These are phyloP conservation scores for Waltergamsia citrina DNA, from an alignment of 2,329 filamentous ascomycete species.

Conservation along the genomic window DNA sequence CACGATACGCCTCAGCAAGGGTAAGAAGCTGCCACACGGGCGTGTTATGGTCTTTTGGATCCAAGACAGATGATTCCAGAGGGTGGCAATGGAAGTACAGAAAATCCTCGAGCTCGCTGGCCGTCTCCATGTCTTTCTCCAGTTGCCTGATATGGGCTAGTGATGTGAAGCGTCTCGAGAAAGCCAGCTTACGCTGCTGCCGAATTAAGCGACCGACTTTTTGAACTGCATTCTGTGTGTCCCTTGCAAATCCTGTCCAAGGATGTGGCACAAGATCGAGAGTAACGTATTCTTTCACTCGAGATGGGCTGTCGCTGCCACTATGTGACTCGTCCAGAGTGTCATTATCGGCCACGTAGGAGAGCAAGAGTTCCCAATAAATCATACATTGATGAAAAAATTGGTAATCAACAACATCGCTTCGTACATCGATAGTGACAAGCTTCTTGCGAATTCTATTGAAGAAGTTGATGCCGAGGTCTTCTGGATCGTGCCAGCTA, in stretches of 20 bases:
- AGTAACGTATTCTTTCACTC: no score
- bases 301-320: no score
- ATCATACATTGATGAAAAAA: constrained; percentile 12
- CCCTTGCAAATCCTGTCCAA: no score
- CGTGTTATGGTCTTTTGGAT: constrained; percentile 8
- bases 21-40: constrained; percentile 8
- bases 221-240: constrained; percentile 8
- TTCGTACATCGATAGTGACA: neutral
- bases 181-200: constrained; percentile 9
- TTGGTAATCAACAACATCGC: neutral
- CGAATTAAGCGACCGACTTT: constrained; percentile 10
- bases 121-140: constrained; percentile 6
- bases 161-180: constrained; percentile 10
- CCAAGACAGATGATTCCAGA: constrained; percentile 6
- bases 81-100: constrained; percentile 6
- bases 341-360: constrained; percentile 10
- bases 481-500: constrained; percentile 11
- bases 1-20: constrained; percentile 11
- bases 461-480: constrained; percentile 10
- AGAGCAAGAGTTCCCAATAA: constrained; percentile 14
- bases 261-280: no score
- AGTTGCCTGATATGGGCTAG: constrained; percentile 10
- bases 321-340: constrained; percentile 8
- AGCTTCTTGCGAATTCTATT: constrained; percentile 4
- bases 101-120: constrained; percentile 8